Base-by-base conservation (phyloP, 768 basidiomycete species). In the Russula lepida region DNA sequence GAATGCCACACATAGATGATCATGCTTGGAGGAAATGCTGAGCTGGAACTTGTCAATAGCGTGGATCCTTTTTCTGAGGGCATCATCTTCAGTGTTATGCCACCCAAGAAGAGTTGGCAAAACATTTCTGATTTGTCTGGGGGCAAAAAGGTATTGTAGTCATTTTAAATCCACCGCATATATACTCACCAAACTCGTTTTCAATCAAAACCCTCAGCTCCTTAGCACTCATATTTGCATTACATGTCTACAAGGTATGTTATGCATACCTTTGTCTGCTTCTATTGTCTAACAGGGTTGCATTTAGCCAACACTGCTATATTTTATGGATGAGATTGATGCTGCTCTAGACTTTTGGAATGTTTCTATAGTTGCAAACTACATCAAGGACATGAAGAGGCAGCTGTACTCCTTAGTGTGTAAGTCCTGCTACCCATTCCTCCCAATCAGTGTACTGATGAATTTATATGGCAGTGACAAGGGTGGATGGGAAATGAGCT, bases 31-130 rank as follows among this genome's bases (percentile, higher is more conserved):
- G 97, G 97, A 13, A 98, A 98, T 69, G 97, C 97, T 21, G 97
- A 99, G 70, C 82, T 98, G 9, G 97, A 98, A 71, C 76, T 98
- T 41, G 95, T 98, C 25, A 97, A 99, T 69, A 95, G 89, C 67
- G 86, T 98, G 84, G 97, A 99, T 74, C 97, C 97, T 0, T 99
- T 98, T 79, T 92, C 95, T 0, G 97, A 98, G 72, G 95, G 97
- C 17, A 95, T 95, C 72, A 92, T 95, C 62, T 98, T 98, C 78
- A 91, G 89, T 65, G 95, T 99, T 65, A 99, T 99, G 95, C 95
- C 95, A 2, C 95, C 95, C 0, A 98, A 98, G 81, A 98, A 98
- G 81, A 95, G 91, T 70, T 97, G 95, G 95, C 90, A 92, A 76
- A 95, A 95, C 62, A 95, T 98, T 30, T 95, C 94, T 8, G 98